Base-by-base conservation (phyloP, 2,329 filamentous ascomycete genomes). In the Fonsecaea erecta region DNA sequence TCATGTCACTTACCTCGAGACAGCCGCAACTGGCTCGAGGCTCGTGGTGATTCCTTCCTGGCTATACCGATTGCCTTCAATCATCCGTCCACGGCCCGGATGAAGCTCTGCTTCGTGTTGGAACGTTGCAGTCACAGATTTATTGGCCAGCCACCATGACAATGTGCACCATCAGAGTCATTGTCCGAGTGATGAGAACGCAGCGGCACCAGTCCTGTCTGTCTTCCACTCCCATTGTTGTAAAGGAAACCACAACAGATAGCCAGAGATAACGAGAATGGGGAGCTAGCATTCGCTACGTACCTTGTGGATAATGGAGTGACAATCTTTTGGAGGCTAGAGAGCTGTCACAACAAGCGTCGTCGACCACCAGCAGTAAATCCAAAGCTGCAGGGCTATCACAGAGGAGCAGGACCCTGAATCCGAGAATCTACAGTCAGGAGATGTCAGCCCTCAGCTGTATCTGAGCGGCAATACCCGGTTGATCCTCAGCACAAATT, bases 371-470 rank as follows among this genome's bases (percentile, higher is more conserved):
- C 43, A 48, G 18, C 43, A 9, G 14, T 40, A 4, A 40, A 40
- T n/a, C 24, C 43, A 18, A 48, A 48, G 8, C 12, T 11, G 8
- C 18, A 21, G 18, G 21, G 43, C 21, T 24, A 48, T 14, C 8
- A 48, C 18, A 48, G 18, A 24, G 21, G 6, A 48, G 12, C 3
- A 12, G 21, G 8, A 24, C 43, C 43, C 18, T 24, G 21, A 24
- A 48, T 46, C 43, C 43, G 43, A 48, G 43, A 48, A 53, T 34
- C 52, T 26, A 53, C 1, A 34, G 52, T 34, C 52, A 53, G 26
- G 32, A 53, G 26, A 53, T 26, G 52, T 53, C 52, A 53, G 32
- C 26, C 26, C 7, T 53, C 52, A 32, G 37, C 3, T 40, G 6
- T 48, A 24, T 48, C 21, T 12, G 43, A 24, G 43, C 43, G 43